phyloP scores from a whole-genome alignment of 768 basidiomycete species.

The Termitomyces sp. region DNA sequence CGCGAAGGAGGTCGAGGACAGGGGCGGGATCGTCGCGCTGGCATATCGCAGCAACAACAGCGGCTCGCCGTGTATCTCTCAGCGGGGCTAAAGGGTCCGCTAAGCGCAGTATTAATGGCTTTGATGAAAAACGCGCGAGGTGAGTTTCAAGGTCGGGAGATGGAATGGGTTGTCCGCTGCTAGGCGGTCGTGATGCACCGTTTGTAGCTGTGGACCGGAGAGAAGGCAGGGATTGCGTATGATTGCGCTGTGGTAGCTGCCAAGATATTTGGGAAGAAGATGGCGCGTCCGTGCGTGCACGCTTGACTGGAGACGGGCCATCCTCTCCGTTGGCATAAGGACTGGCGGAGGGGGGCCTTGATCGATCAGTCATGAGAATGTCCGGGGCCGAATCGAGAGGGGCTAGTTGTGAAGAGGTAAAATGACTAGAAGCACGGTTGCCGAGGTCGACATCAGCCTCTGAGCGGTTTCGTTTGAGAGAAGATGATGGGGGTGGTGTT shows the following conservation, averaged over 20 bases:
- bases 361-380: constrained; percentile 38
- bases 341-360: constrained; percentile 45
- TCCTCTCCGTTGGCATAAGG: constrained; percentile 51
- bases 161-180: constrained; percentile 29
- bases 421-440: constrained; percentile 15
- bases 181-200: constrained; percentile 42
- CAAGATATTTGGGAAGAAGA: constrained; percentile 28
- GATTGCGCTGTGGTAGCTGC: constrained; percentile 25
- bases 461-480: constrained; percentile 58
- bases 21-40: constrained; percentile 61
- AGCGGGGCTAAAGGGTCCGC: constrained; percentile 49
- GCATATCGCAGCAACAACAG: constrained; percentile 61
- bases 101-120: constrained; percentile 45
- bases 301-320: constrained; percentile 67
- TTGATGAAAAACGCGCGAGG: constrained; percentile 61
- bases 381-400: constrained; percentile 29
- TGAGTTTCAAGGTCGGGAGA: constrained; percentile 38
- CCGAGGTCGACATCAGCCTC: constrained; percentile 55
- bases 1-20: constrained; percentile 61
- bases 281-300: constrained; percentile 52
- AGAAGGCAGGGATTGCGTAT: constrained; percentile 23
- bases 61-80: constrained; percentile 51
- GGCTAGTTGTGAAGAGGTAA: constrained; percentile 16
- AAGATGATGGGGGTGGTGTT: constrained; percentile 41
- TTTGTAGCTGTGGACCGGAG: constrained; percentile 27